These are phyloP conservation scores for Sphagnum contortum DNA, from an alignment of 225 moss, liverwort and hornwort genomes.

Conservation along the genomic window DNA sequence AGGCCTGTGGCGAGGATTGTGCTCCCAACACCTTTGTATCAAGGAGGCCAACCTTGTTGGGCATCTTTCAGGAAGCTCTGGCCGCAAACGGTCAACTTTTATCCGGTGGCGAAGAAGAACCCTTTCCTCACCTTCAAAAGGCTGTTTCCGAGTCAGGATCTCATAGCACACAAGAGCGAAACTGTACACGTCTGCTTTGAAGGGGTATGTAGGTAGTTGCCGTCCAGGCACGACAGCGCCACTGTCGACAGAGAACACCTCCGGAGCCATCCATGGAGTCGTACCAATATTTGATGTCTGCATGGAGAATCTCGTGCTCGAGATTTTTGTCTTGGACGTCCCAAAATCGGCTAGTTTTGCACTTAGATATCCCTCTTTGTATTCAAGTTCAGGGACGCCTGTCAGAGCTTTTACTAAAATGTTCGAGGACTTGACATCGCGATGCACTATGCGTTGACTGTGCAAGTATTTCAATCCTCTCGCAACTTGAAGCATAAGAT, in stretches of 20 bases:
- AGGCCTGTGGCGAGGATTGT: conserved; percentile 6
- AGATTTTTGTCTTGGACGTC: conserved; percentile 5
- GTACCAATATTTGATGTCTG: conserved; percentile 5
- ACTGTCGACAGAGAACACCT: conserved; percentile 5
- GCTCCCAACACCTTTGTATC: conserved; percentile 11
- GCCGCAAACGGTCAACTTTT: not conserved
- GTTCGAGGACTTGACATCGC: conserved; percentile 14
- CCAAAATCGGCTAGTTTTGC: conserved; percentile 17
- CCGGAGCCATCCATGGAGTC: conserved; percentile 13
- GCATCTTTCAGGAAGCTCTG: not conserved
- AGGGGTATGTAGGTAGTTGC: not conserved
- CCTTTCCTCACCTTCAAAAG: not conserved
- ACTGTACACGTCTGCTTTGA: conserved; percentile 13
- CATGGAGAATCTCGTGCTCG: not conserved
- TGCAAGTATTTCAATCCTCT: conserved; percentile 11
- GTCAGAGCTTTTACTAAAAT: not conserved
- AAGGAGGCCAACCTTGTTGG: conserved; percentile 3
- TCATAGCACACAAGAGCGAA: conserved; percentile 12
- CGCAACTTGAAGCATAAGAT: conserved; percentile 20
- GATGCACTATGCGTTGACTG: conserved; percentile 7
- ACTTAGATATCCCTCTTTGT: not conserved
- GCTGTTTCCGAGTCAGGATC: conserved; percentile 7
- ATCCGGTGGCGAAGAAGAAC: not conserved
- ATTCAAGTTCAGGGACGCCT: not conserved
- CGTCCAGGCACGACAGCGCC: not conserved